Conservation (phyloP, 306 rosid genomes). For the Heteromeles arbutifolia region DNA sequence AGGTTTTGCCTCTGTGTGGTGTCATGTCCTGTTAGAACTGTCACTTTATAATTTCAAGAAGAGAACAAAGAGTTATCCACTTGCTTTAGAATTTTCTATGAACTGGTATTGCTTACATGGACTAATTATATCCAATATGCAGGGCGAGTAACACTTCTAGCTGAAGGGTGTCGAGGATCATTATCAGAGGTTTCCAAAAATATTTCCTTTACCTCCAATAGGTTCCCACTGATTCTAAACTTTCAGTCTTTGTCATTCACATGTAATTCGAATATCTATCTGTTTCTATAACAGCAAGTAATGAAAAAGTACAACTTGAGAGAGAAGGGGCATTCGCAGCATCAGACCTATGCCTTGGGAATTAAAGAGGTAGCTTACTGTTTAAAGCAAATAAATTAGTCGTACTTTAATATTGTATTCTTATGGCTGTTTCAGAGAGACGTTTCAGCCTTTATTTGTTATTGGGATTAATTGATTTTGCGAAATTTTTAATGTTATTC, state of each 20-base stretch:
- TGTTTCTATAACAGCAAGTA: conserved; percentile 44
- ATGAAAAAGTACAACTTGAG: conserved; percentile 67
- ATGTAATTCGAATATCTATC: conserved; percentile 11
- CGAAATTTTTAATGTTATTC: neutral
- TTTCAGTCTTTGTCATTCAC: conserved; percentile 6
- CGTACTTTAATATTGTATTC: neutral
- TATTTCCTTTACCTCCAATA: conserved; percentile 1
- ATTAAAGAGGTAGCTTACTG: conserved; percentile 62
- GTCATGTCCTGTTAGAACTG: neutral
- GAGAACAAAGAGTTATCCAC: neutral
- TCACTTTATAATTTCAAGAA: neutral
- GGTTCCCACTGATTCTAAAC: conserved; percentile 11
- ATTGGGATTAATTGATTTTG: neutral
- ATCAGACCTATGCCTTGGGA: conserved; percentile 96
- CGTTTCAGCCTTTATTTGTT: neutral
- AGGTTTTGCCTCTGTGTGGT: neutral
- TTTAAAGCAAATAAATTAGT: neutral
- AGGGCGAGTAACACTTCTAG: conserved; percentile 73
- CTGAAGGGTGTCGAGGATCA: conserved; percentile 98
- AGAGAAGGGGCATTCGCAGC: conserved; percentile 69
- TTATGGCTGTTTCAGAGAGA: neutral
- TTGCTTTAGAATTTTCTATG: neutral
- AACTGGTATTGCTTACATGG: neutral
- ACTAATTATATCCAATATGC: conserved; percentile 22
- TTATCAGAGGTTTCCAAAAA: conserved; percentile 70